Base-by-base conservation (phyloP, 2,329 filamentous ascomycete genomes). In the Leptographium flavum region DNA sequence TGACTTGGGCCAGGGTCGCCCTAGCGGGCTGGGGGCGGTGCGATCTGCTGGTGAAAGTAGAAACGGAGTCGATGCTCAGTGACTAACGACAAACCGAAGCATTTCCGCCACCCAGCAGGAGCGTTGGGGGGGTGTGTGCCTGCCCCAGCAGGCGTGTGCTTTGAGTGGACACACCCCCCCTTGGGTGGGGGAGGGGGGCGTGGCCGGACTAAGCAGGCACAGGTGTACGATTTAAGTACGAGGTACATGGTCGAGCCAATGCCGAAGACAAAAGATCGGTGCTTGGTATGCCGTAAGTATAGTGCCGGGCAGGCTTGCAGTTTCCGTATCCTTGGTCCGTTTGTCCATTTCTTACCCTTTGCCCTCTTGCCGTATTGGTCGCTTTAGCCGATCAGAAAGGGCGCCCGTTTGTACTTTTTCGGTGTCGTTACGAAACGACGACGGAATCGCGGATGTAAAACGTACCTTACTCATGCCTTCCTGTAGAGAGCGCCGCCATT, bases 11-110 rank as follows among this genome's bases (percentile, higher is more conserved):
- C 42, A 43, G 21, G 47, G 36, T 42, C 39, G 47, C 27, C 47
- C 45, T 49, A 45, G 47, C 42, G 47, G 41, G 47, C 36, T 39
- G 22, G 23, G 21, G 41, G 32, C 43, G 6, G 40, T 42, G 32
- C 38, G 41, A 46, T 49, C 23, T 48, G 30, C 37, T 39, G 23
- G 39, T 14, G 41, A 43, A 35, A 25, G 30, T 19, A 43, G 28
- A 23, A 32, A 32, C 9, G 15, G 15, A 32, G 30, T 14, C 10
- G 32, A 8, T 35, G 10, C 22, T 19, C 22, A 11, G 11, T 21
- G 19, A 37, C 35, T 23, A 23, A 11, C 19, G 10, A 23, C 21
- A 13, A 37, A 22, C 21, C 35, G 35, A 23, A 37, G 35, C 21
- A 37, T 19, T 38, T 38, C 37, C 37, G 37, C 37, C 37, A 39